Percentiles rank a stretch among this genome's conserved stretches.
These are phyloP conservation scores for Eutrema japonicum DNA, from an alignment of 345 rosid species.

Conservation along the genomic window DNA sequence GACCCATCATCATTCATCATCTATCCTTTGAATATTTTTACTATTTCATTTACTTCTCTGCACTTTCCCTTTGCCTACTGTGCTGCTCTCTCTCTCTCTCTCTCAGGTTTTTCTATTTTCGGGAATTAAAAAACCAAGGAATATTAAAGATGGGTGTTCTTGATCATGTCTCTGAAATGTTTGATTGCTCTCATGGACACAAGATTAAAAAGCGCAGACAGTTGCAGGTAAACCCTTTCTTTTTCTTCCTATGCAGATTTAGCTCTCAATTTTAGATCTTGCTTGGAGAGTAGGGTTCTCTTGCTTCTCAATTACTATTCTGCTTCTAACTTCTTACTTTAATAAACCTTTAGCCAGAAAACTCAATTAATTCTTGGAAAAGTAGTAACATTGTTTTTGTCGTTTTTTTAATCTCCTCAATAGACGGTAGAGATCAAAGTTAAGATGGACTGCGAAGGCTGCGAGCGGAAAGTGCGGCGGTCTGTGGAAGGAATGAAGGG, in stretches of 20 bases:
- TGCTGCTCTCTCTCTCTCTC: neutral
- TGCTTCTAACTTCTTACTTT: no score
- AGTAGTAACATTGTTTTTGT: neutral
- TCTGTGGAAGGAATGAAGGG: constrained; percentile 96
- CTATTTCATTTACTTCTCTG: no score
- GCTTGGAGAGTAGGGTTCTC: no score
- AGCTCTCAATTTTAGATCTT: constrained; percentile 19
- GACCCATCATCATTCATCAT: no score
- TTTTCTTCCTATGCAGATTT: neutral
- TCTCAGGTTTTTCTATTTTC: neutral
- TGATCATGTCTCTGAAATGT: constrained; percentile 78
- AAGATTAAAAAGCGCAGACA: constrained; percentile 66
- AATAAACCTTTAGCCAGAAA: no score
- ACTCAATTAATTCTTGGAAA: no score
- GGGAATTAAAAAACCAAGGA: neutral
- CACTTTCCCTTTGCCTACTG: no score
- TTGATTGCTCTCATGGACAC: constrained; percentile 73
- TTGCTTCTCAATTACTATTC: no score
- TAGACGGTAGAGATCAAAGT: constrained; percentile 94
- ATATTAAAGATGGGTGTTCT: constrained; percentile 65
- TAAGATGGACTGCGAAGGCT: constrained; percentile 94
- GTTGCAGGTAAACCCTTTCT: constrained; percentile 60
- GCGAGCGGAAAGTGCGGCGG: constrained; percentile 82
- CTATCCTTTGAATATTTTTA: no score
- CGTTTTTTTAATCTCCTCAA: constrained; percentile 2